phyloP scores from a whole-genome alignment of 768 basidiomycete genomes.

The Pisolithus albus region DNA sequence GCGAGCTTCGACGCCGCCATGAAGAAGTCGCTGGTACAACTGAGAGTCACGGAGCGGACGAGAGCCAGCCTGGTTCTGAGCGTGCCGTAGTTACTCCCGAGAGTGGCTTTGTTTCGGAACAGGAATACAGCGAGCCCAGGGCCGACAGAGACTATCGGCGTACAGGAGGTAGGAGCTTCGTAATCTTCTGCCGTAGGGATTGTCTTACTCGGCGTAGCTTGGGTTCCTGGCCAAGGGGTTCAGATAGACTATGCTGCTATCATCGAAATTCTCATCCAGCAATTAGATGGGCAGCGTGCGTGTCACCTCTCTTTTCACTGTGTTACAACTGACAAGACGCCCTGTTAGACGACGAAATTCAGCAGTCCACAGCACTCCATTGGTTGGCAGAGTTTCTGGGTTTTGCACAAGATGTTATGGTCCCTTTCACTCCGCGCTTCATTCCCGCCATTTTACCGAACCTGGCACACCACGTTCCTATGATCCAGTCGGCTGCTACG shows the following conservation, averaged over 20 bases:
- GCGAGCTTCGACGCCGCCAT: slow-evolving; percentile 59
- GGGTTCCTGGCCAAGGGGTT: slow-evolving; percentile 93
- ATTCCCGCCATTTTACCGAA: slow-evolving; percentile 92
- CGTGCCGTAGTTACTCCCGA: slow-evolving; percentile 48
- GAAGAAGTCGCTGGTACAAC: slow-evolving; percentile 44
- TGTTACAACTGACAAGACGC: neutral
- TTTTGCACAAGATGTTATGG: slow-evolving; percentile 86
- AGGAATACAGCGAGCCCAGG: slow-evolving; percentile 37
- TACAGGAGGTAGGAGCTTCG: slow-evolving; percentile 49
- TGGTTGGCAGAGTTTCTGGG: slow-evolving; percentile 90
- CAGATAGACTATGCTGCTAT: slow-evolving; percentile 86
- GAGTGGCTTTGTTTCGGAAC: slow-evolving; percentile 36
- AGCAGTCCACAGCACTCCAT: slow-evolving; percentile 86
- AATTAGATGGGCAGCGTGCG: slow-evolving; percentile 79
- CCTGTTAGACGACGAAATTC: slow-evolving; percentile 74
- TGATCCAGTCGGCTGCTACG: slow-evolving; percentile 82
- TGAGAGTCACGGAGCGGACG: slow-evolving; percentile 39
- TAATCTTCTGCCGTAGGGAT: neutral
- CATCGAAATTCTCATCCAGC: slow-evolving; percentile 86
- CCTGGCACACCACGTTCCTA: slow-evolving; percentile 82
- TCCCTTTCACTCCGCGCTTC: slow-evolving; percentile 89
- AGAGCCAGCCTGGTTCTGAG: slow-evolving; percentile 55
- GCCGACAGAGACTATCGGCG: slow-evolving; percentile 51
- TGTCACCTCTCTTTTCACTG: slow-evolving; percentile 11
- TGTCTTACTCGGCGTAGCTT: slow-evolving; percentile 40